Evolutionary conservation across 805 yeast species (phyloP).

Genomic region (Lipomyces lipofer): DNA sequence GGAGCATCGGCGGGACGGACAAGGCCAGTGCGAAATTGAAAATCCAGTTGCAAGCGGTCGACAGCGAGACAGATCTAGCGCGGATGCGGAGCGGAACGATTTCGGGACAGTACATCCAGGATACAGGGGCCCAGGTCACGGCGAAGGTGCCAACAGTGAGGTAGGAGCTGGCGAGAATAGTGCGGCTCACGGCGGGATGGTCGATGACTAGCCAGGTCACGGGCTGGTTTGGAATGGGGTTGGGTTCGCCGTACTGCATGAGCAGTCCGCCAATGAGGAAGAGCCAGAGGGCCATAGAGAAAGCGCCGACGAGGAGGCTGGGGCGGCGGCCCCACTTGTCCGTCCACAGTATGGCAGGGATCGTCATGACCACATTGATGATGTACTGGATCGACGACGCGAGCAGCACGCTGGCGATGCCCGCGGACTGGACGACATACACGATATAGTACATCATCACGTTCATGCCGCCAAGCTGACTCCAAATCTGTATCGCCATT

Average conservation of each 20-base stretch:
- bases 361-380: constrained; percentile 67
- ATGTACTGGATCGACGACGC: constrained; percentile 55
- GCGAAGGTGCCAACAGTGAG: constrained; percentile 48
- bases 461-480: constrained; percentile 82
- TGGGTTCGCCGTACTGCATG: constrained; percentile 40
- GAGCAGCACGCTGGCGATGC: constrained; percentile 47
- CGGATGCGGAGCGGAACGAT: constrained; percentile 54
- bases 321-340: constrained; percentile 52
- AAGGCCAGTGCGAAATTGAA: constrained; percentile 59
- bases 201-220: constrained; percentile 35
- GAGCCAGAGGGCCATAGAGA: constrained; percentile 27
- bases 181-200: constrained; percentile 39
- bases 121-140: constrained; percentile 59
- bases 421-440: constrained; percentile 47
- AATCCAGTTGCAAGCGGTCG: constrained; percentile 60
- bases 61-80: constrained; percentile 53
- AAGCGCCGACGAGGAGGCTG: neutral
- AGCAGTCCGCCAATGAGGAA: constrained; percentile 51
- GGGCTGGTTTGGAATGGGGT: constrained; percentile 37
- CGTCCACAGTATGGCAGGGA: constrained; percentile 76
- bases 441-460: constrained; percentile 62
- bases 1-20: constrained; percentile 53
- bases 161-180: constrained; percentile 50
- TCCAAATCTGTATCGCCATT: constrained; percentile 68
- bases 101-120: constrained; percentile 67